Base-by-base conservation (phyloP, 768 basidiomycete species). In the Strobilomyces confusus region DNA sequence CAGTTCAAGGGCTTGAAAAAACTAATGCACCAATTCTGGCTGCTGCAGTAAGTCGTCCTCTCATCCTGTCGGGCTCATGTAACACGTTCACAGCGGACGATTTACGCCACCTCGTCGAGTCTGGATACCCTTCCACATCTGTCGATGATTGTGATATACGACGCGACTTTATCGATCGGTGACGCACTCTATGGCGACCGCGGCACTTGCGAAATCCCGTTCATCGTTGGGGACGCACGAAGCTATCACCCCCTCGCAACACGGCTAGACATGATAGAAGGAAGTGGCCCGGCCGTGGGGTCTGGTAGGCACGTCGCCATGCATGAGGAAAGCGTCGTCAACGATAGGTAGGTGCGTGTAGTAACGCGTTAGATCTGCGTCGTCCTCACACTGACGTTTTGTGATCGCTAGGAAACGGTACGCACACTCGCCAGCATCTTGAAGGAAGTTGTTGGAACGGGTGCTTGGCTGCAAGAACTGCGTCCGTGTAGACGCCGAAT, bases 341-440 rank as follows among this genome's bases (percentile, higher is more conserved):
- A 19, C 25, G 17, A 48, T 38, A 26, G 26, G 26, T 3, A 37
- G 48, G 38, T 49, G 30, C 26, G 48, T 30, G n/a, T n/a, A 2
- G n/a, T 1, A 33, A 12, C 32, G 32, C n/a, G n/a, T 9, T 8
- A 20, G 3, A 17, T 4, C 19, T 22, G 38, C 19, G 7, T 40
- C 12, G 20, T 40, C 20, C 12, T 6, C 9, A 20, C 22, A 17
- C 38, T 40, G 38, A 40, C 6, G 19, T 1, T 4, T 25, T n/a
- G n/a, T 17, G 17, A 8, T 33, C 22, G 4, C 6, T 29, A 54
- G 52, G 41, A 5, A 12, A 17, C 40, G 52, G 44, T 53, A 54
- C 22, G 56, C 52, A 5, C 55, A 57, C 26, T 54, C 55, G 20
- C 56, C 37, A 12, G 25, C 29, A 2, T 57, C 56, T 9, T 54